Base-by-base conservation (phyloP, 805 yeast genomes). In the Lipomyces japonicus region DNA sequence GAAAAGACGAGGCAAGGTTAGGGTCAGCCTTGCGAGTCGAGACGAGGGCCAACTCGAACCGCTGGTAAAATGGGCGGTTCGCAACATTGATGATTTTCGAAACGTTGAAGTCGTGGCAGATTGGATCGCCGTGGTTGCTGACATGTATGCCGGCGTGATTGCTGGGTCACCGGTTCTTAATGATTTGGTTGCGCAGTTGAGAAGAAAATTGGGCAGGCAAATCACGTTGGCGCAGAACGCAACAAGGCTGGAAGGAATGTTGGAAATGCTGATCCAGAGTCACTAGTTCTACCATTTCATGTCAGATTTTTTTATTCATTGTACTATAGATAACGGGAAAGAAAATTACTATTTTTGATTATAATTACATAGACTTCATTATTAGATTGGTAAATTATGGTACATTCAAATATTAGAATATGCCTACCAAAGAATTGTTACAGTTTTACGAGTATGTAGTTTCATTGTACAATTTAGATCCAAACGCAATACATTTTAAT, bases 31-130 rank as follows among this genome's bases (percentile, higher is more conserved):
- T 48, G 71, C 80, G 37, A 86, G 86, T 31, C 80, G 96, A 58
- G 97, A 90, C 65, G 97, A 89, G 67, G 78, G 83, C 7, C 75
- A 86, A 12, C 71, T 93, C 53, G 93, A 89, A 64, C 97, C 97
- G 7, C 69, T 93, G 39, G 68, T 93, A 43, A 82, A 82, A 51
- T 93, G 97, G 96, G 81, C 86, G 55, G 69, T 78, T 32, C 83
- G 80, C 65, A 73, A 75, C 5, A 75, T 93, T 42, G 90, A 84
- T 61, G 96, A 93, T 64, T 82, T 86, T 7, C 75, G 95, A 62
- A 79, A 84, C 44, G 72, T 81, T 38, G 74, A 72, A 48, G 71
- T 82, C 31, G 74, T 82, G 14, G 77, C 86, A 24, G 93, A 85
- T 64, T 86, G 80, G 69, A 63, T 85, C 42, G 81, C 80, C 1